Percentiles rank a stretch among this genome's conserved stretches.
Conservation (phyloP, 148 eudicot genomes). For the Mesembryanthemum crystallinum region DNA sequence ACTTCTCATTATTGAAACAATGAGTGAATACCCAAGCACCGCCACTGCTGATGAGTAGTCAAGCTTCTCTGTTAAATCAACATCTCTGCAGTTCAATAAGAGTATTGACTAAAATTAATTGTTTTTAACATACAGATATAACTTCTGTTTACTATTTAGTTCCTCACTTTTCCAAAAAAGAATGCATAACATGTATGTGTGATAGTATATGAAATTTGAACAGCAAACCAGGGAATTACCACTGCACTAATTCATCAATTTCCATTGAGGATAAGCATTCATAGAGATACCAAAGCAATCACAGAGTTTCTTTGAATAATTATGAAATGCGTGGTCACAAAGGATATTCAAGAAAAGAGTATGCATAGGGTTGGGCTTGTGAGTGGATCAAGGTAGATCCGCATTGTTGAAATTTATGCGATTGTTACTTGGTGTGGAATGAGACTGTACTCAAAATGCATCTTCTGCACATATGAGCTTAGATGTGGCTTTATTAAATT, state of each 20-base stretch:
- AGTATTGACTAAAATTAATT: conserved; percentile 3
- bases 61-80: conserved; percentile 73
- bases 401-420: neutral
- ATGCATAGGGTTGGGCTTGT: neutral
- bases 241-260: neutral
- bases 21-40: conserved; percentile 71
- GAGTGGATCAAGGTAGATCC: neutral
- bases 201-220: neutral
- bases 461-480: neutral
- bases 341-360: no score
- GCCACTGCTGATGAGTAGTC: conserved; percentile 89
- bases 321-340: neutral
- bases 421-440: neutral
- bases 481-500: neutral
- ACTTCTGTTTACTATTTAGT: neutral
- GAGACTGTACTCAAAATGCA: neutral
- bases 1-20: conserved; percentile 69
- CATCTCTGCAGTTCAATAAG: conserved; percentile 52
- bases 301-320: neutral
- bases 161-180: neutral
- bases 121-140: neutral
- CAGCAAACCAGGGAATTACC: neutral
- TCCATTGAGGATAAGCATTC: neutral
- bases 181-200: neutral
- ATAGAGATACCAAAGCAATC: neutral